These are phyloP conservation scores for Kuraishia borneana DNA, from an alignment of 805 yeast species.

Conservation along the genomic window DNA sequence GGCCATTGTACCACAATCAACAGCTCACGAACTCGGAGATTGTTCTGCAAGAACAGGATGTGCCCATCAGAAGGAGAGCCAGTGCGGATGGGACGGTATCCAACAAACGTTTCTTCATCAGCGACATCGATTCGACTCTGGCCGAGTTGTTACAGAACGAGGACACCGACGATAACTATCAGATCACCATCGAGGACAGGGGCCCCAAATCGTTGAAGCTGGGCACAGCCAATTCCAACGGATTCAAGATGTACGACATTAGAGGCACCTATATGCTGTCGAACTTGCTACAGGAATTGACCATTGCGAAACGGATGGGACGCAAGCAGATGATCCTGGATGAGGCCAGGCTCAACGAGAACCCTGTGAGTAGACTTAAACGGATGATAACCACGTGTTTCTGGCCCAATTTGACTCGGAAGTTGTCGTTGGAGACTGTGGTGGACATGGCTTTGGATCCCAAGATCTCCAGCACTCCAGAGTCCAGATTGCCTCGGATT, in stretches of 20 bases:
- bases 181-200: conserved; percentile 75
- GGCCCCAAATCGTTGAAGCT: conserved; percentile 75
- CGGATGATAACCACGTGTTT: conserved; percentile 67
- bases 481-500: conserved; percentile 57
- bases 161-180: conserved; percentile 78
- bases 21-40: neutral
- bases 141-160: conserved; percentile 59
- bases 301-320: conserved; percentile 76
- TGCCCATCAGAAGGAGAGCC: conserved; percentile 29
- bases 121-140: conserved; percentile 65
- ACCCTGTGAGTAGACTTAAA: conserved; percentile 70
- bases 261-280: conserved; percentile 87
- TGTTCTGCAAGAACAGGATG: neutral
- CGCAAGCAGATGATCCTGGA: conserved; percentile 69
- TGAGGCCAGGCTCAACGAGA: conserved; percentile 75
- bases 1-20: neutral
- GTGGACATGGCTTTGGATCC: conserved; percentile 68
- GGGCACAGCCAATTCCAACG: conserved; percentile 80
- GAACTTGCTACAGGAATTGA: conserved; percentile 77
- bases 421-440: conserved; percentile 50
- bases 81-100: conserved; percentile 40
- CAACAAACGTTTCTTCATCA: conserved; percentile 51
- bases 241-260: conserved; percentile 59
- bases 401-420: conserved; percentile 73
- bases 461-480: conserved; percentile 48